Evolutionary conservation across 192 early-diverging fungal species (phyloP).

Genomic region (Lobosporangium transversale): DNA sequence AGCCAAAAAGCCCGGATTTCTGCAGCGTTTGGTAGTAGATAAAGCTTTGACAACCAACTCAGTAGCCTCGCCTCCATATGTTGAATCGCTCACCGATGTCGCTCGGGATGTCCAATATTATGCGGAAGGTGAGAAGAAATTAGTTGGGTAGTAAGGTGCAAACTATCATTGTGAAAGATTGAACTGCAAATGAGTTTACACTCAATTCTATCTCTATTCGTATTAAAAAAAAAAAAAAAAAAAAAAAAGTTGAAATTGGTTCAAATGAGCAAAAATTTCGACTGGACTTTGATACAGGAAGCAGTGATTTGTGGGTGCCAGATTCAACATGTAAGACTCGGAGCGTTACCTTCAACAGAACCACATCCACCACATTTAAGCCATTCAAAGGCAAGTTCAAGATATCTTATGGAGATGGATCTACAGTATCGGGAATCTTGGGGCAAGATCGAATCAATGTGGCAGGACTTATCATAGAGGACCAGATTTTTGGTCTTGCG

Average conservation of each 20-base stretch:
- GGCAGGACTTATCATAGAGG: constrained; percentile 66
- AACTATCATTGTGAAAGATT: background rate
- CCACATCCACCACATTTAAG: constrained; percentile 31
- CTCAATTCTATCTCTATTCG: background rate
- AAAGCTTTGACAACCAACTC: background rate
- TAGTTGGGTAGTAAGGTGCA: too few species aligned
- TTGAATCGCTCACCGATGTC: constrained; percentile 38
- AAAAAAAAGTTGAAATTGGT: constrained; percentile 37
- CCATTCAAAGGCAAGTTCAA: constrained; percentile 37
- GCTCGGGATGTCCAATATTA: constrained; percentile 45
- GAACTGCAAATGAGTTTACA: background rate
- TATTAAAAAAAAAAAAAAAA: background rate
- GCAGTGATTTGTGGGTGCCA: constrained; percentile 74
- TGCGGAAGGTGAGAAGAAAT: constrained; percentile 42
- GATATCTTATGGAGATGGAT: constrained; percentile 70
- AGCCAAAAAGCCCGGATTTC: constrained; percentile 8
- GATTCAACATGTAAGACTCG: constrained; percentile 31
- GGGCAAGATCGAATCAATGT: constrained; percentile 66
- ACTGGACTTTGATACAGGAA: constrained; percentile 78
- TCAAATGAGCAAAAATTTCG: constrained; percentile 45
- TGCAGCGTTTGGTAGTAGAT: constrained; percentile 18
- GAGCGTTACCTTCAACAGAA: constrained; percentile 30
- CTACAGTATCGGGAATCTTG: constrained; percentile 52
- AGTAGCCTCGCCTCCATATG: background rate
- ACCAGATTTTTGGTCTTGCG: constrained; percentile 71